Conservation (phyloP, 2,329 filamentous ascomycete species). For the Ophiostoma sp. region DNA sequence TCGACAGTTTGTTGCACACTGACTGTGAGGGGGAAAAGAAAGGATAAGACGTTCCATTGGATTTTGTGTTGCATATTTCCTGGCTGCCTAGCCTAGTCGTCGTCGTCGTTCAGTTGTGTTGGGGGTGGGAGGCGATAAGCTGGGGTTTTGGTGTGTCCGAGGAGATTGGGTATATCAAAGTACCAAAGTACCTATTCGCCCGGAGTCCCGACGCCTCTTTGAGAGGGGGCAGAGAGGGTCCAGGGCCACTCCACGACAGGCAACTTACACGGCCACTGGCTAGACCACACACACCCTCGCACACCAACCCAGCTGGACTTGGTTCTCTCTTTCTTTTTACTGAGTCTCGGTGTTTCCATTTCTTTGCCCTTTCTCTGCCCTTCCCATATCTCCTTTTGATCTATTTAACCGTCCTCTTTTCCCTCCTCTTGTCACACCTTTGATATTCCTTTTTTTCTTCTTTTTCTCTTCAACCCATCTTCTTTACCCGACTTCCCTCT, state of each 20-base stretch:
- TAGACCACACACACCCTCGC: not conserved
- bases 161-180: not conserved
- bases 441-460: not conserved
- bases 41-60: not conserved
- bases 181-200: constrained; percentile 16
- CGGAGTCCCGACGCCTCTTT: not conserved
- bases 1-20: not conserved
- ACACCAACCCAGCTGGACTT: not conserved
- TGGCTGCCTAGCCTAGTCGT: constrained; percentile 19
- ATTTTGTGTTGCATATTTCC: not conserved
- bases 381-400: not conserved
- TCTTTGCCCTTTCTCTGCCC: not conserved
- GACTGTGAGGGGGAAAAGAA: not conserved
- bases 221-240: not conserved
- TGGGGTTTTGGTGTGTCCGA: constrained; percentile 5
- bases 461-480: constrained; percentile 7
- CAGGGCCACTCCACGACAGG: not conserved
- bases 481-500: not conserved
- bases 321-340: not conserved
- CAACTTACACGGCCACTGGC: not conserved
- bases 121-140: constrained; percentile 17
- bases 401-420: constrained; percentile 17
- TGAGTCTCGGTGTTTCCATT: not conserved
- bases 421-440: not conserved
- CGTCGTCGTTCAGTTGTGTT: not conserved